Base-by-base conservation (phyloP, 148 eudicot species). In the Dianthus caryophyllus region DNA sequence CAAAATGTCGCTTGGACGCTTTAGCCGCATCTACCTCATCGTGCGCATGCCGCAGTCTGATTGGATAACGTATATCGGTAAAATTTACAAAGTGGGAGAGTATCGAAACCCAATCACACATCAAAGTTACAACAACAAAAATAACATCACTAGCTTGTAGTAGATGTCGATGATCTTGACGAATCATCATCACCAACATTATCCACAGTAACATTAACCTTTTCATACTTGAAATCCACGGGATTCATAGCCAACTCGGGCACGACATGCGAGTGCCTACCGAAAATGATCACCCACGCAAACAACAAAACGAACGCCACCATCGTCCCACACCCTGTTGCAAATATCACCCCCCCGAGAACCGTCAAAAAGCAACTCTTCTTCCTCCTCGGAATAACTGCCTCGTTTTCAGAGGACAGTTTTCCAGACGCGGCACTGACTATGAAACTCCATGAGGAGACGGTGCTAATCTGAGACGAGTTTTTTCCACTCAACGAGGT, bases 311-410 rank as follows among this genome's bases (percentile, higher is more conserved):
- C 21, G 22, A 82, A 77, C 1, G 84, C 90, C 46, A 81, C 69
- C 80, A 88, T 75, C 1, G 77, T 81, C 4, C 86, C 95, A 73
- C 95, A 85, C 44, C 87, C 88, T 0, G 81, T 78, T 26, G 75
- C 71, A 43, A 87, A 81, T 14, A 87, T 70, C 79, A 87, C 44
- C 5, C 78, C 81, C 18, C 84, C 82, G 39, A 88, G 82, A 44
- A 88, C 48, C 13, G 67, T 70, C 71, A 87, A 50, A 59, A 72
- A 77, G 38, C 83, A 77, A 39, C 56, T 70, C 60, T 67, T 70
- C 60, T 67, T 71, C 48, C 67, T 75, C 68, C 62, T 65, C 10
- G 15, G 68, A 29, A 33, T 49, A 7, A 59, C 29, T 49, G 31
- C 58, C 55, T 73, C 49, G 66, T 80, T 53, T 13, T 43, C 58